Evolutionary conservation across 495 filamentous ascomycete species (phyloP), one percentile per base, ranked within the genome.

Genomic region (Cercophora newfieldiana): DNA sequence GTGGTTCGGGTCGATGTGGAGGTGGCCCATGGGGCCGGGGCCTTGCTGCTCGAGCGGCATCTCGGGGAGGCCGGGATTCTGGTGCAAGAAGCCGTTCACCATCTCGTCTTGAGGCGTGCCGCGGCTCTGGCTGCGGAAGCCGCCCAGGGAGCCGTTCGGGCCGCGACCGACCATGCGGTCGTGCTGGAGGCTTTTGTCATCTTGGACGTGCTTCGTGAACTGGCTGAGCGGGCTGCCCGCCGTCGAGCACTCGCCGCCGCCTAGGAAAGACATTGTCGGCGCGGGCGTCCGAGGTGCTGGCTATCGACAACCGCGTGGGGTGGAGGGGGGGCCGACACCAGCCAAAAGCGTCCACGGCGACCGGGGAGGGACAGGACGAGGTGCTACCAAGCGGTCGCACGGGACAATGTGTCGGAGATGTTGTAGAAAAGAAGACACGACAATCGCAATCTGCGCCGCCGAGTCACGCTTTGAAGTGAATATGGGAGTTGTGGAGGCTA

Each of bases 211-310:
- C 76, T 98, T 99, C 29, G 91, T 90, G 75, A 99, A 96, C 85
- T 97, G 96, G 71, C 90, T 92, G 64, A 99, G 89, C 61, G 96
- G 96, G 78, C 98, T 99, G 72, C 89, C 92, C 61, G 91, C 93
- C 49, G 95, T 97, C 55, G 95, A 98, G 83, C 95, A 99, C 79
- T 98, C 95, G 69, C 93, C 91, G 69, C 94, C 94, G 78, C 91
- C 91, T 68, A 97, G 85, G 75, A 99, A 97, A 24, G 93, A 96
- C 95, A 97, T 97, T 68, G 60, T 81, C 63, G 63, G 51, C 30
- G 30, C 81, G 65, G 63, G 51, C 30, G 30, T n/a, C 19, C 37
- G 51, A 28, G 6, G 22, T 24, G 54, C 47, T 33, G 30, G 5
- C 18, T 8, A 14, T 44, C 37, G 37, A 4, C n/a, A n/a, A n/a